phyloP scores from a whole-genome alignment of 768 basidiomycete genomes.

The Psilocybe cubensis region DNA sequence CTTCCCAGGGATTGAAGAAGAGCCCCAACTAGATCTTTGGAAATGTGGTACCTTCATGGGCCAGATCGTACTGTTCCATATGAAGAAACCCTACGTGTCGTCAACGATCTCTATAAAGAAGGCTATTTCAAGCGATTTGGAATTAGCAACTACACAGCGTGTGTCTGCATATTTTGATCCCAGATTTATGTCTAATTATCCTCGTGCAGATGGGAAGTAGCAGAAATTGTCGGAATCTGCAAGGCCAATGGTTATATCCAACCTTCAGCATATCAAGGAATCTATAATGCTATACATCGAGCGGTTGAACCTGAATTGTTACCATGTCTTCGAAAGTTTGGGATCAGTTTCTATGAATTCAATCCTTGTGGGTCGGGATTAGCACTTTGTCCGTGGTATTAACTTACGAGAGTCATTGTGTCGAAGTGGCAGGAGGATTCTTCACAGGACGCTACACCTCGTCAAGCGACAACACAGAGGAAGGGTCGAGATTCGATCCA shows the following conservation, averaged over 20 bases:
- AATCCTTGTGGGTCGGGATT: constrained; percentile 54
- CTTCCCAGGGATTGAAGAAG: constrained; percentile 8
- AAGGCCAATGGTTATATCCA: constrained; percentile 54
- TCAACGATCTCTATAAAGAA: constrained; percentile 58
- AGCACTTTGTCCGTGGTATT: neutral
- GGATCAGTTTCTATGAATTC: constrained; percentile 58
- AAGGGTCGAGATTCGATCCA: constrained; percentile 60
- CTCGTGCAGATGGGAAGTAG: constrained; percentile 58
- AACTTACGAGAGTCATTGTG: constrained; percentile 3
- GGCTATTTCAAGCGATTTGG: constrained; percentile 67
- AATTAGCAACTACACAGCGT: constrained; percentile 65
- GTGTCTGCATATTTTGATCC: constrained; percentile 3
- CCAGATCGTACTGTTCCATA: constrained; percentile 63
- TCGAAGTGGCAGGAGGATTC: constrained; percentile 58
- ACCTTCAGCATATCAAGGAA: constrained; percentile 59
- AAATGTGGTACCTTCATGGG: constrained; percentile 62
- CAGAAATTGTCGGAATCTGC: constrained; percentile 62
- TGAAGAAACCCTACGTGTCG: constrained; percentile 54
- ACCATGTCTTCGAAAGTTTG: constrained; percentile 60
- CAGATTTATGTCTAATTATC: neutral
- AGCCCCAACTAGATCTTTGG: constrained; percentile 45
- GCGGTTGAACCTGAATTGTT: constrained; percentile 48
- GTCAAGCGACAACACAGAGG: constrained; percentile 42
- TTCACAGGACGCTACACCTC: constrained; percentile 58
- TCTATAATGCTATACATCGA: constrained; percentile 46